A percentile compares a stretch with the other conserved stretches of the same genome.
Evolutionary conservation across 345 rosid species (phyloP).

Genomic region (Hirschfeldia incana): DNA sequence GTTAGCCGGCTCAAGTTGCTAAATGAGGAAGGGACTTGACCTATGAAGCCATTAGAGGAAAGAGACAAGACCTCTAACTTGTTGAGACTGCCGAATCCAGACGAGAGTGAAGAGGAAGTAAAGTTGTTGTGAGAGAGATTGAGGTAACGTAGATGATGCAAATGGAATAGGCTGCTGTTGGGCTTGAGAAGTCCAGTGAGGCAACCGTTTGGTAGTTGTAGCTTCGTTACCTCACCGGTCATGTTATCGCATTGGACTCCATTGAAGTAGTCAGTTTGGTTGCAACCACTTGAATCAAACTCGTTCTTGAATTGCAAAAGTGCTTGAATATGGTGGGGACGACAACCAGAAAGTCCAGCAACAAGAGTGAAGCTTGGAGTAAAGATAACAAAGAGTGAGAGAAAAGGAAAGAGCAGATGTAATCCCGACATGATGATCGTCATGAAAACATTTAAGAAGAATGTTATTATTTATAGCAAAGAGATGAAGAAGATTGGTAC

Average conservation of each 20-base stretch:
- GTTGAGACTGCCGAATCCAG: background rate
- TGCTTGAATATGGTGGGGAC: background rate
- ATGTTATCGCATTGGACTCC: background rate
- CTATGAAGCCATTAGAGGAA: background rate
- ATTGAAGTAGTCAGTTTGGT: background rate
- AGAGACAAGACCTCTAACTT: background rate
- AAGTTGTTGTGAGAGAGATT: background rate
- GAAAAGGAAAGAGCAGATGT: background rate
- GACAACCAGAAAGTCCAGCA: background rate
- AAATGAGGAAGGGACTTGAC: slow-evolving; percentile 16
- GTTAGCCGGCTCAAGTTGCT: background rate
- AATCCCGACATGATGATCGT: background rate
- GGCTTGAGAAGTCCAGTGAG: background rate
- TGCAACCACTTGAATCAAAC: background rate
- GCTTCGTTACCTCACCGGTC: background rate
- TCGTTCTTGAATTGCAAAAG: background rate
- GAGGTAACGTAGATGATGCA: background rate
- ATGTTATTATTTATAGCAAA: background rate
- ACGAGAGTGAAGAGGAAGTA: background rate
- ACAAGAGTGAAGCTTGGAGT: background rate
- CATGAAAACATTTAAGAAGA: background rate
- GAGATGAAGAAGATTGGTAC: background rate
- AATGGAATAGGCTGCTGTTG: background rate
- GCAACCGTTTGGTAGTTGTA: background rate
- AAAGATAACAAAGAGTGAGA: background rate